phyloP scores from a whole-genome alignment of 73 alveolate genomes.

The Paramecium bursaria region DNA sequence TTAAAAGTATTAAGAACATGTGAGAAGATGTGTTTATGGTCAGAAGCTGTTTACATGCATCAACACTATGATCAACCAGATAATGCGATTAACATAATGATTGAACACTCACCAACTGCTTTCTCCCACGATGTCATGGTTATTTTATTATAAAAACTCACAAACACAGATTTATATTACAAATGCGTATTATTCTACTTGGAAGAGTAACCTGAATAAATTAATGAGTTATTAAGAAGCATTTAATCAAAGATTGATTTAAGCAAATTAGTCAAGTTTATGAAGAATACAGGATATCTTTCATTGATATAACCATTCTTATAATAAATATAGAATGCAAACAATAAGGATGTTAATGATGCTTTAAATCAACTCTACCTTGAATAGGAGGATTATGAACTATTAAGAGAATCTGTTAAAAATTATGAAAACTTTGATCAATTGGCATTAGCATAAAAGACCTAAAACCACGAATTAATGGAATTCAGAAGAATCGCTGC shows the following conservation, averaged over 20 bases:
- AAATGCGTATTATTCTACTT: conserved; percentile 96
- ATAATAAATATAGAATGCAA: conserved; percentile 92
- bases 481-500: conserved; percentile 99
- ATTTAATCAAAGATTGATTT: conserved; percentile 93
- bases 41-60: conserved; percentile 97
- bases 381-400: conserved; percentile 96
- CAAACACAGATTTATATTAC: conserved; percentile 94
- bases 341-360: conserved; percentile 96
- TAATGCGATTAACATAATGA: conserved; percentile 96
- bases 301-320: conserved; percentile 93
- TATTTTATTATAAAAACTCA: conserved; percentile 89
- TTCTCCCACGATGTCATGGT: conserved; percentile 95
- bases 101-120: conserved; percentile 98
- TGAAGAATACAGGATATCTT: conserved; percentile 92
- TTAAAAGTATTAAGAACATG: conserved; percentile 97
- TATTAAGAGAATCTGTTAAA: conserved; percentile 87
- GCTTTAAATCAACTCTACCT: conserved; percentile 95
- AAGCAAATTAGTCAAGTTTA: conserved; percentile 86
- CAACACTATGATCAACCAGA: conserved; percentile 96
- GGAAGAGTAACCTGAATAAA: conserved; percentile 97
- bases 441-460: conserved; percentile 87
- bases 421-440: conserved; percentile 95
- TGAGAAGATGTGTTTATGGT: conserved; percentile 95
- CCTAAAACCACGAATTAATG: conserved; percentile 92
- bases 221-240: conserved; percentile 93